A percentile compares a stretch with the other conserved stretches of the same genome.
phyloP scores from a whole-genome alignment of 73 alveolate species.

The Paramecium pentaurelia region DNA sequence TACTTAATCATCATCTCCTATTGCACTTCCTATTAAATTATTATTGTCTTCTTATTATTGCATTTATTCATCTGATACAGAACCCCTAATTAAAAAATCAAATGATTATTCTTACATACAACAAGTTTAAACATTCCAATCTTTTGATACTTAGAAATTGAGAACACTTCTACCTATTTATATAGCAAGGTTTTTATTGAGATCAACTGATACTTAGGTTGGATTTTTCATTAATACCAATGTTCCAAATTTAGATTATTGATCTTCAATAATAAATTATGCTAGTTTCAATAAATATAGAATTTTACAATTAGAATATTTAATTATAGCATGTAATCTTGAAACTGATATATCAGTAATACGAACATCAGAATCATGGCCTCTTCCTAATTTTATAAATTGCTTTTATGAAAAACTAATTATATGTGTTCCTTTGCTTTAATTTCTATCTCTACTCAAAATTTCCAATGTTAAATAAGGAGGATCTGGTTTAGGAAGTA shows the following conservation, averaged over 20 bases:
- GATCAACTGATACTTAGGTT: neutral
- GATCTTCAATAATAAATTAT: conserved; percentile 57
- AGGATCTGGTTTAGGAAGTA: conserved; percentile 60
- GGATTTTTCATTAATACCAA: conserved; percentile 56
- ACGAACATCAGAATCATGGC: conserved; percentile 70
- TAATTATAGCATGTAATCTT: conserved; percentile 64
- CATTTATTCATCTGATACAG: neutral
- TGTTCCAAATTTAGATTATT: conserved; percentile 65
- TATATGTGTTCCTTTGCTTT: conserved; percentile 59
- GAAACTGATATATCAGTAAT: conserved; percentile 63
- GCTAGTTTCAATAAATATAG: neutral
- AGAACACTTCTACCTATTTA: conserved; percentile 58
- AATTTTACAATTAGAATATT: conserved; percentile 23
- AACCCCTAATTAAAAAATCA: neutral
- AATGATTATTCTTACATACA: neutral
- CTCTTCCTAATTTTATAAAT: conserved; percentile 66
- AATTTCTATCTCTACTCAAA: conserved; percentile 53
- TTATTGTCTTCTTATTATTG: neutral
- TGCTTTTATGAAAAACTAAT: conserved; percentile 54
- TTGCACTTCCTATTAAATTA: neutral
- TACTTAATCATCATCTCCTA: conserved; percentile 10
- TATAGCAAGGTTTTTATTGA: conserved; percentile 48
- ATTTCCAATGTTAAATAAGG: conserved; percentile 62
- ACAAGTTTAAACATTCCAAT: conserved; percentile 53
- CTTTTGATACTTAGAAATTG: conserved; percentile 12